A percentile compares a stretch with the other conserved stretches of the same genome.
These are phyloP conservation scores for Opeltia flavorubescens DNA, from an alignment of 495 filamentous ascomycete species.

Conservation along the genomic window DNA sequence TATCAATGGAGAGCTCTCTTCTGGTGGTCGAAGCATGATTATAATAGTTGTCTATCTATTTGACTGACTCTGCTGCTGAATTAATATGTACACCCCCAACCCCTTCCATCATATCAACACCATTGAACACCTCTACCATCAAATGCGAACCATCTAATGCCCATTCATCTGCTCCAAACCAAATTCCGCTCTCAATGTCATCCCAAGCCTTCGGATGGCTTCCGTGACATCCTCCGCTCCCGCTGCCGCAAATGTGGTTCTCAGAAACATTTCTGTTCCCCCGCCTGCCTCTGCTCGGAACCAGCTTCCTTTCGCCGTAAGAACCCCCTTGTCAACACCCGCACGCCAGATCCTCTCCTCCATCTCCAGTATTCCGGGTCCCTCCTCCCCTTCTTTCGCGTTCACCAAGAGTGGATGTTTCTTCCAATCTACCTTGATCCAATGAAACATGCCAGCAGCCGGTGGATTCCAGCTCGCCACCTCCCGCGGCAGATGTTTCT, in stretches of 20 bases:
- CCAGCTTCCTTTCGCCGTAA: slow-evolving; percentile 75
- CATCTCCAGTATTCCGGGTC: slow-evolving; percentile 49
- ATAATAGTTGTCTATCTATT: too few relatives aligned
- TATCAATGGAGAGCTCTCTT: too few relatives aligned
- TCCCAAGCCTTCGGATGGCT: slow-evolving; percentile 63
- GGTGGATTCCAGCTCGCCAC: slow-evolving; percentile 75
- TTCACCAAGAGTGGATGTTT: slow-evolving; percentile 43
- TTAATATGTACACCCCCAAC: not conserved
- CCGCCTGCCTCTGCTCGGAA: slow-evolving; percentile 51
- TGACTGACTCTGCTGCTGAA: too few relatives aligned
- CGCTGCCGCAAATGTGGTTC: slow-evolving; percentile 78
- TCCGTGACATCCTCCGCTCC: slow-evolving; percentile 58
- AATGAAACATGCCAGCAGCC: slow-evolving; percentile 94
- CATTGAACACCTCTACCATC: too few relatives aligned
- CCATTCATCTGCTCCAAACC: slow-evolving; percentile 8
- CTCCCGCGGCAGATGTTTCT: slow-evolving; percentile 59
- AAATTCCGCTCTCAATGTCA: slow-evolving; percentile 54
- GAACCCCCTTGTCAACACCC: slow-evolving; percentile 53
- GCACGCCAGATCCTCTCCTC: slow-evolving; percentile 75
- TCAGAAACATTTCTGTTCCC: slow-evolving; percentile 55
- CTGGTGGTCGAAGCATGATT: too few relatives aligned
- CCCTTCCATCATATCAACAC: not conserved
- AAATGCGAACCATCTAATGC: too few relatives aligned
- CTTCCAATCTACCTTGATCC: slow-evolving; percentile 65
- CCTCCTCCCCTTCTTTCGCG: slow-evolving; percentile 19